Percentiles rank a stretch among this genome's conserved stretches.
These are phyloP conservation scores for Rhizoctonia solani DNA, from an alignment of 1,284 basidiomycete genomes.

Conservation along the genomic window DNA sequence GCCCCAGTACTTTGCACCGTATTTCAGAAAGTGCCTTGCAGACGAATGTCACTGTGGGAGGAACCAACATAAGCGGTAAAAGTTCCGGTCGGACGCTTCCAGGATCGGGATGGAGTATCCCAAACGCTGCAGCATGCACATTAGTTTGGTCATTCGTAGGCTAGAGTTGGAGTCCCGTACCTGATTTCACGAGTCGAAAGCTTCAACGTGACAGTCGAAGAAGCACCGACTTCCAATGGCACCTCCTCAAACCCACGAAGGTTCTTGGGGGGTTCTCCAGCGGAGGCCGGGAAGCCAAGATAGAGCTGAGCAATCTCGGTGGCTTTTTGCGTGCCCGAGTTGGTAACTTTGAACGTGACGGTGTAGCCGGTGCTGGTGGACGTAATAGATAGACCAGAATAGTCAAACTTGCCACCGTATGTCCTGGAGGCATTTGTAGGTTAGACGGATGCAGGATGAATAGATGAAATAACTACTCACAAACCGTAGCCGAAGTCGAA, in stretches of 20 bases:
- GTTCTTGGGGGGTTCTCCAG: slow-evolving; percentile 40
- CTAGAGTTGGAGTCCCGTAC: background rate
- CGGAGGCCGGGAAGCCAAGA: slow-evolving; percentile 39
- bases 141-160: background rate
- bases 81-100: slow-evolving; percentile 33
- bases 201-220: slow-evolving; percentile 16
- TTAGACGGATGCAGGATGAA: background rate
- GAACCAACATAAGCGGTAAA: slow-evolving; percentile 32
- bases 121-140: slow-evolving; percentile 11
- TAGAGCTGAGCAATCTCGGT: slow-evolving; percentile 41
- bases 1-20: background rate
- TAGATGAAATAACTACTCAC: slow-evolving; percentile 10
- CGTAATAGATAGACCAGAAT: slow-evolving; percentile 13
- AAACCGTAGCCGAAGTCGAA: slow-evolving; percentile 31
- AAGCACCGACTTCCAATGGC: slow-evolving; percentile 22
- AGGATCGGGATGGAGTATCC: slow-evolving; percentile 32
- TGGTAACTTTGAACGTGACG: slow-evolving; percentile 39
- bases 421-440: background rate
- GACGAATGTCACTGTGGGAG: slow-evolving; percentile 31
- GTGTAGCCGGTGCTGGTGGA: slow-evolving; percentile 31
- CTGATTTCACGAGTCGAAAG: slow-evolving; percentile 32
- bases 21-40: slow-evolving; percentile 29
- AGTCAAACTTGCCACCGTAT: slow-evolving; percentile 32
- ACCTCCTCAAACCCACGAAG: slow-evolving; percentile 40
- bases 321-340: slow-evolving; percentile 39